Evolutionary conservation across 2,329 filamentous ascomycete genomes (phyloP), one percentile per base, ranked within the genome.

Genomic region (Hypoxylon sp.): DNA sequence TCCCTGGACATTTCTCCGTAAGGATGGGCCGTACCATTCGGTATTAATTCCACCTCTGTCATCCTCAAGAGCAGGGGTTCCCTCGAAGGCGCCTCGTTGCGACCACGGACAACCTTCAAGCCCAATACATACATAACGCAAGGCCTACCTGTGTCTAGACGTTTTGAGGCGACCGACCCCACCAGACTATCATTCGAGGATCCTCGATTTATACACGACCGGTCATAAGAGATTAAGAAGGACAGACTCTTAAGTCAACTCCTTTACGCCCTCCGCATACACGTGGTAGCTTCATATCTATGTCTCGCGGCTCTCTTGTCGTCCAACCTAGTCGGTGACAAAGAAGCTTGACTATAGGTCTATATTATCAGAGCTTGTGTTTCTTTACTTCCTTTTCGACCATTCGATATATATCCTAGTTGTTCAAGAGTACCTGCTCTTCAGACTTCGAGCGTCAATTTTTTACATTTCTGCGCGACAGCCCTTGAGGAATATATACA

Each of bases 1-100:
- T 72, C 69, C 70, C 69, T 74, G 70, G 73, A 71, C 69, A 73
- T 74, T 73, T 73, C 72, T 77, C 74, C 74, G 72, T 68, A 66
- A 70, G 66, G 67, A 67, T 67, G 69, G 65, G 67, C 64, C 63
- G 68, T 73, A 72, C 70, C 67, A 67, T 67, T 69, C 70, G 73
- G 72, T 75, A 75, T 74, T 75, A 71, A 75, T 73, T 71, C 73
- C 71, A 74, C 71, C 69, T 77, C 71, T 74, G 69, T 73, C 72
- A 69, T 71, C 72, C 69, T 67, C 67, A 68, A 66, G 67, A 66
- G 57, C 70, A 75, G 65, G 72, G 73, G 70, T 64, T 66, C 64
- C 68, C 68, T 67, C 61, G 66, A 66, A 66, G 63, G 60, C 62
- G 69, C 67, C 69, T 73, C 69, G 67, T 70, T 74, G 67, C 68